Evolutionary conservation across 768 basidiomycete genomes (phyloP).

Genomic region (Grammothele lineata): DNA sequence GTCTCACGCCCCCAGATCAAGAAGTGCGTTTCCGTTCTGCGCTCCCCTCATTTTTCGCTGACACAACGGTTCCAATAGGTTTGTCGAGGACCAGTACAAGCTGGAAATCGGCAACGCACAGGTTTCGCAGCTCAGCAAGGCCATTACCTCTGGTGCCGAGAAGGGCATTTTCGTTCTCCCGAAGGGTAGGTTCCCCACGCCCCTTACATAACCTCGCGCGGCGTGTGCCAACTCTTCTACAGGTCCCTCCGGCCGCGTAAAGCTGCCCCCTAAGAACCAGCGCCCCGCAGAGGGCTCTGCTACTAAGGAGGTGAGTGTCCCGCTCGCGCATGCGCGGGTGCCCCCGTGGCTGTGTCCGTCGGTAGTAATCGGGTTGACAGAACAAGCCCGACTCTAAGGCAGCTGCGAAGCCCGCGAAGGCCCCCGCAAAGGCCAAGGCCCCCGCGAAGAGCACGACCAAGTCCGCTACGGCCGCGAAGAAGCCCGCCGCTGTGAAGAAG

Average conservation of each 20-base stretch:
- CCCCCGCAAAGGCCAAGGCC: slow-evolving; percentile 20
- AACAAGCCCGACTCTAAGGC: slow-evolving; percentile 33
- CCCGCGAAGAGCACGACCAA: slow-evolving; percentile 30
- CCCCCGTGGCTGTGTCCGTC: slow-evolving; percentile 14
- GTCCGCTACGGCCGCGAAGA: slow-evolving; percentile 37
- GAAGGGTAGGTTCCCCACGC: slow-evolving; percentile 55
- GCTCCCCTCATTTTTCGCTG: slow-evolving; percentile 8
- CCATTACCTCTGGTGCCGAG: slow-evolving; percentile 77
- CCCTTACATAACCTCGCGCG: slow-evolving; percentile 1
- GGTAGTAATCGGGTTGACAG: slow-evolving; percentile 18
- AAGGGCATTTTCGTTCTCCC: slow-evolving; percentile 82
- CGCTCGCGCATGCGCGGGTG: no score
- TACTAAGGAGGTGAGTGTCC: slow-evolving; percentile 54
- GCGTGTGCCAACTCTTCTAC: slow-evolving; percentile 11
- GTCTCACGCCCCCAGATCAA: slow-evolving; percentile 92
- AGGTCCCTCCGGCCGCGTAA: slow-evolving; percentile 52
- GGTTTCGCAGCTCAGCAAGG: slow-evolving; percentile 71
- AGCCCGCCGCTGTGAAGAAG: slow-evolving; percentile 34
- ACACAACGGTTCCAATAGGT: slow-evolving; percentile 44
- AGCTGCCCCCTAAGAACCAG: slow-evolving; percentile 60
- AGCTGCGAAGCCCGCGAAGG: slow-evolving; percentile 4
- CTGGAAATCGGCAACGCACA: slow-evolving; percentile 78
- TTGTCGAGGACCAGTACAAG: slow-evolving; percentile 78
- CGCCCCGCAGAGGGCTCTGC: slow-evolving; percentile 37
- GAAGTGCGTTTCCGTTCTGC: slow-evolving; percentile 53